Conservation (phyloP, 139 green algal genomes). For the Volvox reticuliferus region DNA sequence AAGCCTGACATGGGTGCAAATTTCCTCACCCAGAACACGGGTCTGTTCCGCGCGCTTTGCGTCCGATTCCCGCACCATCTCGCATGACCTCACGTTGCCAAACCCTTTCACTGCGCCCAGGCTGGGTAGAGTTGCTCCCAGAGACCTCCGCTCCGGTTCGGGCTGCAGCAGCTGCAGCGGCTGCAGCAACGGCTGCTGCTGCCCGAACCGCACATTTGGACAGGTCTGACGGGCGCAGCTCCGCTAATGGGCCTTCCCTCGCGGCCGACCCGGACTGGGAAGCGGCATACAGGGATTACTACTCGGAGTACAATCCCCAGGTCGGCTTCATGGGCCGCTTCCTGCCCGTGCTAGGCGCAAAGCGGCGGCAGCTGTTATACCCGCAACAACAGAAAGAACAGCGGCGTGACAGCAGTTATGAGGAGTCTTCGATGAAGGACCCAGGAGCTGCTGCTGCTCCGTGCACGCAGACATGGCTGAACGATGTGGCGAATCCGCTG, state of each 20-base stretch:
- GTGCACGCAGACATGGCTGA: neutral
- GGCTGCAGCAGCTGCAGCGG: neutral
- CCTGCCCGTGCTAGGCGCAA: conserved; percentile 25
- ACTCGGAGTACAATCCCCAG: conserved; percentile 32
- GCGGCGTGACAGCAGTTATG: no score
- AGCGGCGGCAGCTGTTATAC: conserved; percentile 10
- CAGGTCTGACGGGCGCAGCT: neutral
- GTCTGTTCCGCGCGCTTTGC: no score
- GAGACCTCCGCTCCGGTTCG: conserved; percentile 22
- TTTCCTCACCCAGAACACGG: no score
- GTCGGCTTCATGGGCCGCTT: conserved; percentile 23
- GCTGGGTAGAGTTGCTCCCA: conserved; percentile 30
- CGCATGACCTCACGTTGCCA: no score
- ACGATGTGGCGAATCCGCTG: neutral
- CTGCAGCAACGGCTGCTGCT: neutral
- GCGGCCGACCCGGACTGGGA: neutral
- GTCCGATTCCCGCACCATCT: no score
- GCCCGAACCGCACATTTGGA: neutral
- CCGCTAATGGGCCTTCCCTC: neutral
- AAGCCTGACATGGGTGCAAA: no score
- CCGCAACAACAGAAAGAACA: no score
- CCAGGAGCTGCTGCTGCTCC: no score
- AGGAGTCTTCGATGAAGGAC: no score
- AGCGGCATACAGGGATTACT: conserved; percentile 20
- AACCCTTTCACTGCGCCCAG: neutral